Percentiles rank a stretch among this genome's conserved stretches.
These are phyloP conservation scores for Brassica napus DNA, from an alignment of 345 rosid genomes.

Conservation along the genomic window DNA sequence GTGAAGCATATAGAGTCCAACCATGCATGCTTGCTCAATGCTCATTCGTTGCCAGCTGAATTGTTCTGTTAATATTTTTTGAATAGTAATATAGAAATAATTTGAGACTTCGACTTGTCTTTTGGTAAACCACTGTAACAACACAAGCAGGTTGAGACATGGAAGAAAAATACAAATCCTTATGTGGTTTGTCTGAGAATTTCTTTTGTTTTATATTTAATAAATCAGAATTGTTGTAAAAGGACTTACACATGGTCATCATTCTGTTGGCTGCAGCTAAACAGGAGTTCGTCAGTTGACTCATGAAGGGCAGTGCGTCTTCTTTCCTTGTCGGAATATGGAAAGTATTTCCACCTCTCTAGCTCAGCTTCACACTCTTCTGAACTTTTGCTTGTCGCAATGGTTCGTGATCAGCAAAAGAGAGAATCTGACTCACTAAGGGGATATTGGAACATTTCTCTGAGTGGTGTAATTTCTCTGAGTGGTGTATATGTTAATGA, in stretches of 20 bases:
- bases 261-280: conserved; percentile 44
- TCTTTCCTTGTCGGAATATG: conserved; percentile 51
- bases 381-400: not conserved
- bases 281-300: conserved; percentile 52
- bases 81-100: not conserved
- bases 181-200: not conserved
- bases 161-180: not conserved
- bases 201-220: not conserved
- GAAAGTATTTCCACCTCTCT: conserved; percentile 37
- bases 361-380: not conserved
- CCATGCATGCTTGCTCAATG: conserved; percentile 15
- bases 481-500: not conserved
- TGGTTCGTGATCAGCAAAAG: not conserved
- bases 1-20: conserved; percentile 12
- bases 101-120: too few species aligned
- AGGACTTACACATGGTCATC: conserved; percentile 57
- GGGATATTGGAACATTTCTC: not conserved
- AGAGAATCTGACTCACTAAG: not conserved
- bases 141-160: conserved; percentile 15
- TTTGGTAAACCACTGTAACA: conserved; percentile 39
- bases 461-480: not conserved
- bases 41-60: conserved; percentile 43
- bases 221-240: not conserved
- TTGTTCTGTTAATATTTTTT: conserved; percentile 6
- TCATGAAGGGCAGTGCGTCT: conserved; percentile 56